These are phyloP conservation scores for Persicaria maculosa DNA, from an alignment of 148 eudicot genomes.

Conservation along the genomic window DNA sequence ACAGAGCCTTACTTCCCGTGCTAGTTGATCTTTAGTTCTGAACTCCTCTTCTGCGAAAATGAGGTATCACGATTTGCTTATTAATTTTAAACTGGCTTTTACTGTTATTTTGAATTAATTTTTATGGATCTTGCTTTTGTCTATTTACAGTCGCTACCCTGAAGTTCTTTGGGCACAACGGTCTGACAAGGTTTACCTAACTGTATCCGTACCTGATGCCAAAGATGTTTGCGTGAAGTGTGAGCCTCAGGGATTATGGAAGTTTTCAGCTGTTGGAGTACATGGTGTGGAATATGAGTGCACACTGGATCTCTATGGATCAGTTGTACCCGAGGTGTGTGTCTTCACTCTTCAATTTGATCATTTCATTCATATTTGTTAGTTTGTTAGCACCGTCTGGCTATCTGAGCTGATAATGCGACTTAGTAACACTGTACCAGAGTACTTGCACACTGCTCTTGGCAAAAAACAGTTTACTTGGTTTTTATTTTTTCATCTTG, in stretches of 20 bases:
- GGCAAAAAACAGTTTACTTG: background rate
- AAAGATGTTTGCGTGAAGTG: constrained; percentile 59
- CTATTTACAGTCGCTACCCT: constrained; percentile 50
- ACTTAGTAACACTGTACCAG: background rate
- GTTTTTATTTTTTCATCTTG: background rate
- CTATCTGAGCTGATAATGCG: background rate
- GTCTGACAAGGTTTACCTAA: constrained; percentile 60
- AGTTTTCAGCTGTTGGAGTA: constrained; percentile 58
- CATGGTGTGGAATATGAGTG: constrained; percentile 52
- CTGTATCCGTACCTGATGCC: constrained; percentile 75
- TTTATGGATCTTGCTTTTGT: background rate
- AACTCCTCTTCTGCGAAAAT: background rate
- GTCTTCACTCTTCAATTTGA: constrained; percentile 6
- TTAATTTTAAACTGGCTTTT: background rate
- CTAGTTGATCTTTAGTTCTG: background rate
- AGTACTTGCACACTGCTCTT: background rate
- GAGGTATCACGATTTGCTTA: background rate
- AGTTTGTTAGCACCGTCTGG: background rate
- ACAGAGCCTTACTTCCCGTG: background rate
- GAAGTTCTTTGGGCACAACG: constrained; percentile 92
- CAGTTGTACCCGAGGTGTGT: constrained; percentile 58
- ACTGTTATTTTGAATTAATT: background rate
- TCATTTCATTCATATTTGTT: background rate
- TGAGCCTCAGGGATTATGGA: constrained; percentile 61
- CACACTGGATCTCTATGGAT: constrained; percentile 57